A percentile compares a stretch with the other conserved stretches of the same genome.
These are phyloP conservation scores for Lonicera japonica DNA, from an alignment of 129 eudicot species.

Conservation along the genomic window DNA sequence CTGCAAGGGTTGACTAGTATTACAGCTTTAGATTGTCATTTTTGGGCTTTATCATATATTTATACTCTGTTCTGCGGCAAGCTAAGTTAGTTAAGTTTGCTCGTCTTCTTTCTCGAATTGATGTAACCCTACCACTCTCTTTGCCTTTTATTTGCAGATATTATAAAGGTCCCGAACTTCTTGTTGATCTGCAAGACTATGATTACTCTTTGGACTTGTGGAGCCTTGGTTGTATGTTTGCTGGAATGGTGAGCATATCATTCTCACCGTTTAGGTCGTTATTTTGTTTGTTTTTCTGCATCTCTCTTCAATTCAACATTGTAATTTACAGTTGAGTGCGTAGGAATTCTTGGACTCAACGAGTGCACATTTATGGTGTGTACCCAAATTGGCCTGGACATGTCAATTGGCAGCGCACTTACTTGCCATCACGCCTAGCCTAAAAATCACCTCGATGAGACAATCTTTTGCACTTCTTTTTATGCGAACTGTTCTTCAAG, in stretches of 20 bases:
- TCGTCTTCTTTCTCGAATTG: not conserved
- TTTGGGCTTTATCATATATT: not conserved
- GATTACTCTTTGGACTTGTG: constrained; percentile 81
- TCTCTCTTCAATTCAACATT: no score
- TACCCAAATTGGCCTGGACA: not conserved
- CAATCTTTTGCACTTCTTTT: no score
- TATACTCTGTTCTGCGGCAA: not conserved
- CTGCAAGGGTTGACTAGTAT: no score
- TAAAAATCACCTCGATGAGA: no score
- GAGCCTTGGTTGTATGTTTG: constrained; percentile 96
- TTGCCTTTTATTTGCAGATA: constrained; percentile 39
- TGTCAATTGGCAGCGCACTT: no score
- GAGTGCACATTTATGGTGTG: not conserved
- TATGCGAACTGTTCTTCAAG: no score
- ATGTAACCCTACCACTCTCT: not conserved
- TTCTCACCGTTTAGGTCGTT: constrained; percentile 1
- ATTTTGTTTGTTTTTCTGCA: no score
- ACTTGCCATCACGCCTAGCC: no score
- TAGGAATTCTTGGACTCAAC: no score
- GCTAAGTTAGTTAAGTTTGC: not conserved
- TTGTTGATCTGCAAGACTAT: constrained; percentile 83
- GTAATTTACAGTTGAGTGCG: no score
- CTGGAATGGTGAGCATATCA: constrained; percentile 64
- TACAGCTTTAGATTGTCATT: no score
- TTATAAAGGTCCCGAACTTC: constrained; percentile 85